Base-by-base conservation (phyloP, 1,139 yeast genomes). In the Petasospora rhodanensis region DNA sequence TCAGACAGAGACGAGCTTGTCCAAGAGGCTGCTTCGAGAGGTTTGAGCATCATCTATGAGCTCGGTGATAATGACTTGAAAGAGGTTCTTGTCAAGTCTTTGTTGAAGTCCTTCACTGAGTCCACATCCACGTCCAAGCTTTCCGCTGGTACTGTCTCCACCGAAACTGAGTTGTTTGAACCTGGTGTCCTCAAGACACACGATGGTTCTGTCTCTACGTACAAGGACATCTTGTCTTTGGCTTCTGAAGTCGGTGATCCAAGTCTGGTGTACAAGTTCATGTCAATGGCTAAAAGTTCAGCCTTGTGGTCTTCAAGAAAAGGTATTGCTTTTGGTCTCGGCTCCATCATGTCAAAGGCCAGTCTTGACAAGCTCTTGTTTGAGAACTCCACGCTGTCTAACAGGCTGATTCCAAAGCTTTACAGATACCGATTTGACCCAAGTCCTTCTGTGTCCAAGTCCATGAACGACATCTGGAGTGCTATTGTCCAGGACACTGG, bases 181-280 rank as follows among this genome's bases (percentile, higher is more conserved):
- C 79, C 85, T 1, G 95, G 94, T 26, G 68, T 76, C 7, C 60
- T 89, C 47, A 79, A 73, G 32, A 85, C 95, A 0, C 82, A 81
- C 31, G 93, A 84, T 45, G 91, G 89, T 2, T 82, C 95, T 0
- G 79, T 89, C 3, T 83, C 95, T 0, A 87, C 96, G 0, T 89
- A 89, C 52, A 84, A 82, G 49, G 93, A 82, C 56, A 86, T 89
- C 20, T 64, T 89, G 46, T 82, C 69, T 48, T 66, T 91, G 32
- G 97, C 97, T 0, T 78, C 93, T 2, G 97, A 91, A 52, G 93
- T 87, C 5, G 97, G 97, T 25, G 96, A 91, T 56, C 95, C 97
- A 14, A 75, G 94, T 51, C 70, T 91, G 47, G 96, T 91, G 6
- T 91, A 91, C 58, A 85, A 87, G 51, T 91, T 91, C 53, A 86